Base-by-base conservation (phyloP, 2,329 filamentous ascomycete species). In the Tolypocladium inflatum region DNA sequence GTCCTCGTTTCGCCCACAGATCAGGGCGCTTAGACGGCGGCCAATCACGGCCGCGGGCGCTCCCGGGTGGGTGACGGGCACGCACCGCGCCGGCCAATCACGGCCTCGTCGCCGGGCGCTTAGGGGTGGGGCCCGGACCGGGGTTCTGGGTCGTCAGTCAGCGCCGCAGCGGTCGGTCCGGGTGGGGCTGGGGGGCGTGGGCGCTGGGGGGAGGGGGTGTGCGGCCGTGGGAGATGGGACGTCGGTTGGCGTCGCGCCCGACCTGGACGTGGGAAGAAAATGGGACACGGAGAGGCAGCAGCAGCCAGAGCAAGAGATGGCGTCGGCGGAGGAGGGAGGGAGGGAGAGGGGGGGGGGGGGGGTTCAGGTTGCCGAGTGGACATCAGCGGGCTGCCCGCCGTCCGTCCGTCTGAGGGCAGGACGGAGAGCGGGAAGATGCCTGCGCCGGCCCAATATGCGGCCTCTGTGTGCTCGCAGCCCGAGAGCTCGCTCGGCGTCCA, bases 21-120 rank as follows among this genome's bases (percentile, higher is more conserved):
- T 59, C 65, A 60, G 65, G 69, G 69, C 69, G 69, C 69, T 71
- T 71, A 71, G 62, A 64, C 63, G 45, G 55, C 63, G 53, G 59
- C 71, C 71, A 73, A 73, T 73, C 70, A 72, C 58, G 58, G 59
- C 57, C 54, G 57, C 60, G 53, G 61, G 52, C 59, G 62, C 59
- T 56, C 58, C 55, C 61, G 62, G 63, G 63, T 69, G 65, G 66
- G 70, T 73, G 70, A 73, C 66, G 62, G 64, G 62, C 63, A 63
- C 58, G 45, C 55, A 55, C 60, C 59, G 60, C 53, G 57, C 57
- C 52, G 57, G 54, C 70, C 70, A 72, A 72, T 72, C 37, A 64
- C 23, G 53, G 55, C 45, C 57, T 56, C 62, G 59, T 62, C 55
- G 60, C 64, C 64, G 64, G 70, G 71, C 71, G 71, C 71, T 73